Evolutionary conservation across 2,329 filamentous ascomycete genomes (phyloP), one percentile per base, ranked within the genome.

Genomic region (Hypoxylon sp.): DNA sequence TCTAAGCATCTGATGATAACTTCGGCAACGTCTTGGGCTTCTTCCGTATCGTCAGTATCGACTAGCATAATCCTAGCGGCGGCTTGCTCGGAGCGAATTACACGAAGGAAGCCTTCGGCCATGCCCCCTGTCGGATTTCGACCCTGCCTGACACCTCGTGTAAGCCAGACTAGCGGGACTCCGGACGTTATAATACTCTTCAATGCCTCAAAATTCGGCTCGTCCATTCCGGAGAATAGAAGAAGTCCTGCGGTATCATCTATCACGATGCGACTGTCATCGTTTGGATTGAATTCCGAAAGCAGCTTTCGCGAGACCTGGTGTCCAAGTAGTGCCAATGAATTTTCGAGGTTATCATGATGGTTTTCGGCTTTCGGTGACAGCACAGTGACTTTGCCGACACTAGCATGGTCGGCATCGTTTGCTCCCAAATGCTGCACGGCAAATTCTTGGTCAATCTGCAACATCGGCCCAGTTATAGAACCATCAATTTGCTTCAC

Each of bases 61-160:
- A 74, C 54, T 4, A 73, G 49, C 12, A 64, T 26, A 3, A 69
- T 26, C n/a, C 36, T 69, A 2, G 61, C 54, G 4, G 71, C 58
- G n/a, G 68, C 70, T 28, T 72, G 67, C 44, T 74, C 71, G 4
- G 71, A 73, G 42, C 69, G 64, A 5, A 73, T 53, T 1, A 57
- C 70, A 11, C 72, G 67, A 12, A 72, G 67, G 26, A 73, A 65
- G 20, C 71, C 71, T 40, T 69, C 65, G 12, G 61, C 68, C 50
- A 73, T 59, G 67, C 63, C 12, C 54, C 55, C 14, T 57, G 38
- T 46, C 36, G 61, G 18, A 14, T 16, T 24, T 20, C 33, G 20
- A 1, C 70, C 71, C 26, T 72, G 60, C 26, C 68, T 65, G 8
- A 70, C 68, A 8, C 71, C 71, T 26, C 56, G 38, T 1, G 71